Percentiles rank a stretch among this genome's conserved stretches.
Evolutionary conservation across 192 early-diverging fungal genomes (phyloP).

Genomic region (Backusella sp.): DNA sequence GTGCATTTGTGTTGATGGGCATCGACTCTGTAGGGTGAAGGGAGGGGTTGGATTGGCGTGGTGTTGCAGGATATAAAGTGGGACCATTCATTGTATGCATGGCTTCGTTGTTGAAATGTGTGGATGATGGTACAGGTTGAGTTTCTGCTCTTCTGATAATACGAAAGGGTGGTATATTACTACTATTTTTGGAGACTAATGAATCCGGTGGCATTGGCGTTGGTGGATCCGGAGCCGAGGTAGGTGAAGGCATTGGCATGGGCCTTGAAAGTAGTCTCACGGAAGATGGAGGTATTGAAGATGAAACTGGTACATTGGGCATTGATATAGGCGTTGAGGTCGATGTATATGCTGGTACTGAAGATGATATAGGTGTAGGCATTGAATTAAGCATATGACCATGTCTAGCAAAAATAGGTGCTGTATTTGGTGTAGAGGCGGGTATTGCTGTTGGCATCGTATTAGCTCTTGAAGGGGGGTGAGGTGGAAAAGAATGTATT

Average conservation of each 20-base stretch:
- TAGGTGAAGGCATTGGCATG: background rate
- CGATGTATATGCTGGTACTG: background rate
- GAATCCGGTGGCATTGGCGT: background rate
- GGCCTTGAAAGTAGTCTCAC: background rate
- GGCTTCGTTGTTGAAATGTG: background rate
- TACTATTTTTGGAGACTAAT: background rate
- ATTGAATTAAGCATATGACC: too few species aligned
- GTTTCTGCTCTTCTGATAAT: background rate
- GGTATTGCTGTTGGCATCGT: background rate
- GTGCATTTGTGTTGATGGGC: background rate
- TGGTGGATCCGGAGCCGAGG: background rate
- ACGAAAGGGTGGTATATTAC: background rate
- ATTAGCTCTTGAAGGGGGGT: background rate
- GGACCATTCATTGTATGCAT: background rate
- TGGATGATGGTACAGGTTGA: background rate
- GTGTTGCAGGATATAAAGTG: background rate
- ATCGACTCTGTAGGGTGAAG: too few species aligned
- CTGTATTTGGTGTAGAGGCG: background rate
- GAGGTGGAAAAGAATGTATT: background rate
- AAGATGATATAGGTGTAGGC: too few species aligned
- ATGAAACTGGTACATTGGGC: too few species aligned
- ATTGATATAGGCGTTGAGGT: background rate
- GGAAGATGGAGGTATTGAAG: background rate
- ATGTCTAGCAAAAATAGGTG: background rate
- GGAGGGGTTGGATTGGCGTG: background rate